A percentile compares a stretch with the other conserved stretches of the same genome.
Conservation (phyloP, 2,329 filamentous ascomycete genomes). For the Diaporthe vexans region DNA sequence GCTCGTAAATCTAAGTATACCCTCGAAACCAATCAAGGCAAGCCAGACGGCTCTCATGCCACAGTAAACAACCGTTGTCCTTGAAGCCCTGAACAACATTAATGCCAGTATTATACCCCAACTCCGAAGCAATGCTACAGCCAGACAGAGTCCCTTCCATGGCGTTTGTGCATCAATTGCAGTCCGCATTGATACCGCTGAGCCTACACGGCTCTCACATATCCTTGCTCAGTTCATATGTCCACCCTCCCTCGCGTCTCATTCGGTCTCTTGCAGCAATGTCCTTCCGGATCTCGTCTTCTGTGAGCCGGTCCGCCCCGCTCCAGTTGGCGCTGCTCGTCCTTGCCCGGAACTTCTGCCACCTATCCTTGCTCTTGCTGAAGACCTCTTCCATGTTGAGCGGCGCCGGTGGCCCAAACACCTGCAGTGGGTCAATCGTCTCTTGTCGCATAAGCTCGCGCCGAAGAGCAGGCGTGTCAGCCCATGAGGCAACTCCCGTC, state of each 20-base stretch:
- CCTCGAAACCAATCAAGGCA: constrained; percentile 4
- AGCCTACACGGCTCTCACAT: constrained; percentile 50
- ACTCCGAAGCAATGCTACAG: constrained; percentile 35
- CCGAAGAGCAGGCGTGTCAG: constrained; percentile 86
- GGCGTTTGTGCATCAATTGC: background rate
- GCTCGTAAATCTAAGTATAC: constrained; percentile 14
- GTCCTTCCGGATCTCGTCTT: constrained; percentile 88
- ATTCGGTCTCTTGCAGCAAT: constrained; percentile 83
- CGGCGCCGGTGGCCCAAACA: constrained; percentile 91
- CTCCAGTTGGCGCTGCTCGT: constrained; percentile 97
- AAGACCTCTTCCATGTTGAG: constrained; percentile 98
- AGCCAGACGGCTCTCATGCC: background rate
- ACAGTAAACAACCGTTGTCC: background rate
- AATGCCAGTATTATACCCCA: constrained; percentile 11
- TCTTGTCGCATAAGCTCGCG: constrained; percentile 85
- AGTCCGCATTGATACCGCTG: background rate
- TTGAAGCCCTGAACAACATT: constrained; percentile 2
- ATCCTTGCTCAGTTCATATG: constrained; percentile 71
- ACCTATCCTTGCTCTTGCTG: constrained; percentile 85
- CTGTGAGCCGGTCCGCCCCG: constrained; percentile 83
- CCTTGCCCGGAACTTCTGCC: constrained; percentile 89
- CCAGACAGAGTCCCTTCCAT: background rate
- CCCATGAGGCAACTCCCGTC: constrained; percentile 80
- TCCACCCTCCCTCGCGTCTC: constrained; percentile 88
- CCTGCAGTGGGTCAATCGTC: constrained; percentile 82